phyloP scores from a whole-genome alignment of 2,329 filamentous ascomycete species.

The Dactylellina drechsleri region DNA sequence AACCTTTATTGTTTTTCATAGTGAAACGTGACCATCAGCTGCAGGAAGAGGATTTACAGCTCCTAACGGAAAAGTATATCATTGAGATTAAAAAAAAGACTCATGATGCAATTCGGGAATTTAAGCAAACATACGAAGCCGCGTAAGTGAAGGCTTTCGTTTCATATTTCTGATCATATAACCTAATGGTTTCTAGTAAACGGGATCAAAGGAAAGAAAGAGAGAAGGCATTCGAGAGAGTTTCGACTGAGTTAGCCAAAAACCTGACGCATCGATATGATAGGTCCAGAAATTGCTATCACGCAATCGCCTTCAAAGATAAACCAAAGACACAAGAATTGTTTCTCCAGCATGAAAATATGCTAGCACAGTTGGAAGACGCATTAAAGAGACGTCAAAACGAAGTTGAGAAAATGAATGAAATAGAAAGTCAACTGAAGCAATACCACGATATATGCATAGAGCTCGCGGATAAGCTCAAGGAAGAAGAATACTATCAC shows the following conservation, averaged over 20 bases:
- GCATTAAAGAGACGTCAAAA: not conserved
- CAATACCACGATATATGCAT: conserved; percentile 25
- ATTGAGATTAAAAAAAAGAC: conserved; percentile 23
- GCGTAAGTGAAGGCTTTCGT: conserved; percentile 4
- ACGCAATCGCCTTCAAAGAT: not conserved
- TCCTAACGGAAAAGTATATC: conserved; percentile 4
- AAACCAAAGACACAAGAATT: not conserved
- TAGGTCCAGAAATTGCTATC: not conserved
- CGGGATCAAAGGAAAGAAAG: too few species aligned
- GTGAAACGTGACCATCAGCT: conserved; percentile 18
- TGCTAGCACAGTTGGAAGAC: conserved; percentile 1
- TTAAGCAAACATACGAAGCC: conserved; percentile 9
- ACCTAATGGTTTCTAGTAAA: too few species aligned
- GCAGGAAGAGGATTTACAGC: conserved; percentile 15
- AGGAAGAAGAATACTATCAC: conserved; percentile 5
- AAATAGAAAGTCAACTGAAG: conserved; percentile 13
- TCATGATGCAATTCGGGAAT: conserved; percentile 16
- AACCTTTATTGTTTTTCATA: not conserved
- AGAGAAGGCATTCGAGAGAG: too few species aligned
- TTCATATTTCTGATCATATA: not conserved
- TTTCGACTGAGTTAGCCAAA: not conserved
- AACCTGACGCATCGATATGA: not conserved
- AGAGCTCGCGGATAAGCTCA: conserved; percentile 18
- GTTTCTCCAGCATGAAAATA: not conserved
- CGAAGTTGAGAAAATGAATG: conserved; percentile 4